Evolutionary conservation across 495 filamentous ascomycete genomes (phyloP), one percentile per base, ranked within the genome.

Genomic region (Aspergillus sclerotioniger): DNA sequence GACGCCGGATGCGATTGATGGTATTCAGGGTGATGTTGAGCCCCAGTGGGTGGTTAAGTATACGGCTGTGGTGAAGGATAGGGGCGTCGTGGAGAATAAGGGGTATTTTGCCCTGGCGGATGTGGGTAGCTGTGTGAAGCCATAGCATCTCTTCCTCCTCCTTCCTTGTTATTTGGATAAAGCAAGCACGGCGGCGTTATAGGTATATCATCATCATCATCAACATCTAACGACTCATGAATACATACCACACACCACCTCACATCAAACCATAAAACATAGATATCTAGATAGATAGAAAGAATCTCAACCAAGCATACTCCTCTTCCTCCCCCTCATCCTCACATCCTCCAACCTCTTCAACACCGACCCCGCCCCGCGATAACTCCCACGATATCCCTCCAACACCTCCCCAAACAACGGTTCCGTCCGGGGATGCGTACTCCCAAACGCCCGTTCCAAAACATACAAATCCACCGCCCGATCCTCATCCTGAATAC

Each of bases 31-130:
- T 12, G 85, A 96, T 51, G 77, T 98, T 46, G 79, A 83, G 60
- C 92, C 94, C 13, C 85, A 91, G 61, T 99, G 93, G 93, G 94
- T 97, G 31, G 87, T 92, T 56, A 98, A 98, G 69, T 99, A 99
- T 71, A 98, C 95, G 19, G 95, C 95, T 6, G 91, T 98, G n/a
- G 90, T 97, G 29, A 90, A 89, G 69, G 86, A 97, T 69, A 80
- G 94, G n/a, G 95, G 94, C 0, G 94, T 98, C 5, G 91, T 99
- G 52, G 94, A 99, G 81, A 96, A 94, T 67, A 98, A 98, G 77
- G 94, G 94, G 13, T 97, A 96, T 72, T 96, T 96, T 77, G 91
- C 92, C 3, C 83, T 86, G 51, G 92, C 91, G 13, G 85, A 91
- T 70, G 70, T 93, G 52, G 76, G 66, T 59, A 77, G 56, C 51